phyloP scores from a whole-genome alignment of 2,329 filamentous ascomycete species.

The Clarireedia sp. region DNA sequence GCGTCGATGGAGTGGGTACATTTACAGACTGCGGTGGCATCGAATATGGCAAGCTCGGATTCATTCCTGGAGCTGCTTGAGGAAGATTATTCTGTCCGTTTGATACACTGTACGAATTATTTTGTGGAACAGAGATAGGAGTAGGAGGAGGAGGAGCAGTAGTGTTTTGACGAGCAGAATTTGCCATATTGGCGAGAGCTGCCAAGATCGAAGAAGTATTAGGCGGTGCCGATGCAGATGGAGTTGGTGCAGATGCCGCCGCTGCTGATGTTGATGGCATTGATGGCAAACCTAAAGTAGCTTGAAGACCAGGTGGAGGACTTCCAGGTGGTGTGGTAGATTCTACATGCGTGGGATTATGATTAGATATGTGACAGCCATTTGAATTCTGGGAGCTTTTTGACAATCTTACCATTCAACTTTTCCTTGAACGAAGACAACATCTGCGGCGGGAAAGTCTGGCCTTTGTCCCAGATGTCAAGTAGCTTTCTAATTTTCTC shows the following conservation, averaged over 20 bases:
- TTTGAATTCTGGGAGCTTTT: conserved; percentile 11
- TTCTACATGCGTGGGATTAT: conserved; percentile 39
- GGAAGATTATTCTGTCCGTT: conserved; percentile 36
- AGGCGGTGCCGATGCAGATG: conserved; percentile 35
- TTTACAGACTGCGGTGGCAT: conserved; percentile 52
- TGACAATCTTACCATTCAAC: conserved; percentile 57
- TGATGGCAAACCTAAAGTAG: conserved; percentile 30
- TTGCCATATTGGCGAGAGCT: conserved; percentile 63
- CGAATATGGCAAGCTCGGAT: conserved; percentile 27
- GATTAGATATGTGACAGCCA: conserved; percentile 32
- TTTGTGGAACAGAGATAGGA: conserved; percentile 26
- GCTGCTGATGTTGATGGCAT: conserved; percentile 33
- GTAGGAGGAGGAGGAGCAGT: conserved; percentile 32
- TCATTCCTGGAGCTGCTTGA: conserved; percentile 25
- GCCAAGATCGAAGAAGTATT: conserved; percentile 64
- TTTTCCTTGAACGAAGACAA: conserved; percentile 77
- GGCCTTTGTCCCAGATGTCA: conserved; percentile 96
- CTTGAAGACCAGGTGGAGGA: conserved; percentile 32
- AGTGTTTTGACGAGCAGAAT: conserved; percentile 58
- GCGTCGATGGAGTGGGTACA: conserved; percentile 33
- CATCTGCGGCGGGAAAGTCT: conserved; percentile 78
- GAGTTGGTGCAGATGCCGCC: conserved; percentile 36
- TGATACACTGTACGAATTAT: conserved; percentile 37
- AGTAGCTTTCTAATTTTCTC: conserved; percentile 93
- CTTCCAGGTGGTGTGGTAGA: conserved; percentile 67